A percentile compares a stretch with the other conserved stretches of the same genome.
Conservation (phyloP, 2,329 filamentous ascomycete genomes). For the Botryosphaeria agaves region DNA sequence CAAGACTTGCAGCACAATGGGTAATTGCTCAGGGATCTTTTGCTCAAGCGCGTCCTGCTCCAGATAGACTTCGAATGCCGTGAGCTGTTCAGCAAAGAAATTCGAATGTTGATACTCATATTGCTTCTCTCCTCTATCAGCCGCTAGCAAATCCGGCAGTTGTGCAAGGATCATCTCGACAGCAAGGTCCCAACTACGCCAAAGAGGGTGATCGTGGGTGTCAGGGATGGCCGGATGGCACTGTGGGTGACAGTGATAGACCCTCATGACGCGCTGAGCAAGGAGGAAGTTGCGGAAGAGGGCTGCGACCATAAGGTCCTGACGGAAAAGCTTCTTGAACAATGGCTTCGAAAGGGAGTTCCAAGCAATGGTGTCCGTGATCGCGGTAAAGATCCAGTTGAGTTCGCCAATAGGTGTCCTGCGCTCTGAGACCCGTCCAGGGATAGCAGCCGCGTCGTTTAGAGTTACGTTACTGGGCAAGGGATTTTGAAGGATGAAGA, state of each 20-base stretch:
- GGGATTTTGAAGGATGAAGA: slow-evolving; percentile 89
- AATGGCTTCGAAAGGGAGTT: slow-evolving; percentile 77
- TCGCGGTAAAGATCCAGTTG: slow-evolving; percentile 99
- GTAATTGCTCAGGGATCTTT: slow-evolving; percentile 82
- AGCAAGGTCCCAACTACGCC: slow-evolving; percentile 95
- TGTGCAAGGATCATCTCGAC: slow-evolving; percentile 90
- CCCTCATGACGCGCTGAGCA: slow-evolving; percentile 87
- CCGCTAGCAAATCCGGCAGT: slow-evolving; percentile 63
- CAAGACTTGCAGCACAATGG: slow-evolving; percentile 88
- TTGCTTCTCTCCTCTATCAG: slow-evolving; percentile 54
- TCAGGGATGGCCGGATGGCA: slow-evolving; percentile 85
- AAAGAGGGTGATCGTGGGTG: slow-evolving; percentile 85
- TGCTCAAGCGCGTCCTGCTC: slow-evolving; percentile 67
- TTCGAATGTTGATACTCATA: slow-evolving; percentile 90
- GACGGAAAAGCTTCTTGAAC: slow-evolving; percentile 92
- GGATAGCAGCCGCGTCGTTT: slow-evolving; percentile 74
- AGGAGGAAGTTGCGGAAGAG: slow-evolving; percentile 92
- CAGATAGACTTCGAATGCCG: slow-evolving; percentile 92
- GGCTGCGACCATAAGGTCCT: slow-evolving; percentile 97
- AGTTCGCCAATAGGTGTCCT: slow-evolving; percentile 87
- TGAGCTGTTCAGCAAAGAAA: slow-evolving; percentile 94
- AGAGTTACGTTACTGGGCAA: slow-evolving; percentile 49
- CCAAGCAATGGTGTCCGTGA: slow-evolving; percentile 98
- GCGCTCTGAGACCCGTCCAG: slow-evolving; percentile 79
- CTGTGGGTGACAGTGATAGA: slow-evolving; percentile 88